These are phyloP conservation scores for Beauveria asiatica DNA, from an alignment of 2,329 filamentous ascomycete genomes.

Conservation along the genomic window DNA sequence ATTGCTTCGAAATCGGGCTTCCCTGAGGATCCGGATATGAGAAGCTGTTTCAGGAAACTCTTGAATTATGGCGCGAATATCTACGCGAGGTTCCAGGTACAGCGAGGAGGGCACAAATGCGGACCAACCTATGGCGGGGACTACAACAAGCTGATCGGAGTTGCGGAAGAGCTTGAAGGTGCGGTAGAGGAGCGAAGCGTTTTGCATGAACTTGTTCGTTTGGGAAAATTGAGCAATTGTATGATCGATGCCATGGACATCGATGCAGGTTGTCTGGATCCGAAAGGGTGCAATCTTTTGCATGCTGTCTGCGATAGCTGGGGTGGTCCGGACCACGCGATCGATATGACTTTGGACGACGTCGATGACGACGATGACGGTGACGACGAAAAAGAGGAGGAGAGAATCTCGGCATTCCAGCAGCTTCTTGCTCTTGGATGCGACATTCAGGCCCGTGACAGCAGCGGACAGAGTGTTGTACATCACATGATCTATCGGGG, in stretches of 20 bases:
- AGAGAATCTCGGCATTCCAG: not conserved
- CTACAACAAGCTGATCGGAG: not conserved
- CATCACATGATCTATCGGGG: not conserved
- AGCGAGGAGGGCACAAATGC: not conserved
- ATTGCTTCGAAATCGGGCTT: not conserved
- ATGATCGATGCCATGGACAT: not conserved
- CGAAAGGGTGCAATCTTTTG: not conserved
- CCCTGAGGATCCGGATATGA: not conserved
- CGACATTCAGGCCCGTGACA: not conserved
- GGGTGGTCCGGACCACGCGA: not conserved
- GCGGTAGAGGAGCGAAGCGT: not conserved
- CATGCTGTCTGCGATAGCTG: not conserved
- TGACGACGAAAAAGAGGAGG: not conserved
- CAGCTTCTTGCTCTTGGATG: not conserved
- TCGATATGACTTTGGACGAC: not conserved
- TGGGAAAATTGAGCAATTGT: not conserved
- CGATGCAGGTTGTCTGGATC: not conserved
- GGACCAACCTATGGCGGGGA: not conserved
- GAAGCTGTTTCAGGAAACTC: not conserved
- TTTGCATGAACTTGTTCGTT: slow-evolving; percentile 2
- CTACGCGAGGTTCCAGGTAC: not conserved
- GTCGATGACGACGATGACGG: not conserved
- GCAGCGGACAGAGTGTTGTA: not conserved
- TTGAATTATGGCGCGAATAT: not conserved
- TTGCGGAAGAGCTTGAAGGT: not conserved